Conservation (phyloP, 129 eudicot species). For the Flaveria robusta region DNA sequence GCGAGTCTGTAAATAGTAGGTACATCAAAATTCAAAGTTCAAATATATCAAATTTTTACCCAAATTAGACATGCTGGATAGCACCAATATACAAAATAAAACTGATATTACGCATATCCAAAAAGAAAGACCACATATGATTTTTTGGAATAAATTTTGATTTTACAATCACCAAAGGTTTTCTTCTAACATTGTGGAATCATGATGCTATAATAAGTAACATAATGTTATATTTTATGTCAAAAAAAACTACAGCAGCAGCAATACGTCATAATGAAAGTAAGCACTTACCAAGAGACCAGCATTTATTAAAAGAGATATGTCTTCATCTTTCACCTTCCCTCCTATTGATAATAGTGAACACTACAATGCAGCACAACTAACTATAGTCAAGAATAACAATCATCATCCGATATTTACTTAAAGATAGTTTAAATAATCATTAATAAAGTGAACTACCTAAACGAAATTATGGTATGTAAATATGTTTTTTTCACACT, state of each 20-base stretch:
- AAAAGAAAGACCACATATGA: slow-evolving; percentile 3
- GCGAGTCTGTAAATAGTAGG: slow-evolving; percentile 61
- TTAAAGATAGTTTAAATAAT: neutral
- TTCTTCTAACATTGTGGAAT: neutral
- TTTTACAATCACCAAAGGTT: neutral
- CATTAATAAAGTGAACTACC: slow-evolving; percentile 1
- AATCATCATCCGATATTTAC: neutral
- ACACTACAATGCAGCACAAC: slow-evolving; percentile 55
- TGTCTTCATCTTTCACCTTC: slow-evolving; percentile 88
- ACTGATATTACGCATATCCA: neutral
- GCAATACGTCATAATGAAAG: neutral
- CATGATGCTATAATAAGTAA: slow-evolving; percentile 6
- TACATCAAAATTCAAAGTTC: slow-evolving; percentile 2
- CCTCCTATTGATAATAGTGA: slow-evolving; percentile 81
- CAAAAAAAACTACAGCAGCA: no score
- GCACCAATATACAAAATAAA: neutral
- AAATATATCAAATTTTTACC: neutral
- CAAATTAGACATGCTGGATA: neutral
- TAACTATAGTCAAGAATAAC: slow-evolving; percentile 24
- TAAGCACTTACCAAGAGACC: slow-evolving; percentile 78
- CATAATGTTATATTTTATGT: neutral
- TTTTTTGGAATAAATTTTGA: neutral
- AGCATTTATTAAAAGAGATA: slow-evolving; percentile 82
- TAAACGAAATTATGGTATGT: neutral
- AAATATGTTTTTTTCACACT: slow-evolving; percentile 14